Conservation (phyloP, 2,329 filamentous ascomycete species). For the Cladosporium cucumerinum region DNA sequence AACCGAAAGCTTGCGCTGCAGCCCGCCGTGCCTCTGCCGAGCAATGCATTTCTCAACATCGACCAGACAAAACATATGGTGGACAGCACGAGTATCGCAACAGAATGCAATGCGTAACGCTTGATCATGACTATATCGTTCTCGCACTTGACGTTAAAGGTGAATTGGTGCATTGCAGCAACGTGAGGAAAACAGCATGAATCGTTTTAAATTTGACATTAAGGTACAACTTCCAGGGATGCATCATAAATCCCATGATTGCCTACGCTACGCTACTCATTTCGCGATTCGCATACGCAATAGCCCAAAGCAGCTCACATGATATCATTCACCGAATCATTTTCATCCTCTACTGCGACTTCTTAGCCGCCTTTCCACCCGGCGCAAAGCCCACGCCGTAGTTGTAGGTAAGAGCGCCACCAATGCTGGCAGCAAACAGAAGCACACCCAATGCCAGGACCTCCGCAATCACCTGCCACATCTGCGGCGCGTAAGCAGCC, state of each 20-base stretch:
- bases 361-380: slow-evolving; percentile 27
- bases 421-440: slow-evolving; percentile 42
- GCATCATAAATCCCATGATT: neutral
- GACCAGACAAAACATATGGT: neutral
- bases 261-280: neutral
- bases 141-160: neutral
- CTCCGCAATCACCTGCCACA: slow-evolving; percentile 39
- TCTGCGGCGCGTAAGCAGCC: slow-evolving; percentile 35
- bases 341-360: slow-evolving; percentile 21
- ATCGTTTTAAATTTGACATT: neutral
- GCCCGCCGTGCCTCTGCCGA: slow-evolving; percentile 2
- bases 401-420: slow-evolving; percentile 44
- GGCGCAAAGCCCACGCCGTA: slow-evolving; percentile 44
- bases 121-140: slow-evolving; percentile 7
- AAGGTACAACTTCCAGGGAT: neutral
- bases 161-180: neutral
- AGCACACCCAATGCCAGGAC: slow-evolving; percentile 35
- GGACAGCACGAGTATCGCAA: slow-evolving; percentile 6
- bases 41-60: neutral
- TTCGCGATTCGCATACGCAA: neutral
- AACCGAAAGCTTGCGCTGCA: neutral
- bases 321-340: neutral
- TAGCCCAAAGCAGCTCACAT: neutral
- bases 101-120: slow-evolving; percentile 4
- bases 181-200: neutral